Base-by-base conservation (phyloP, 2,329 filamentous ascomycete genomes). In the Orbilia ellipsospora region DNA sequence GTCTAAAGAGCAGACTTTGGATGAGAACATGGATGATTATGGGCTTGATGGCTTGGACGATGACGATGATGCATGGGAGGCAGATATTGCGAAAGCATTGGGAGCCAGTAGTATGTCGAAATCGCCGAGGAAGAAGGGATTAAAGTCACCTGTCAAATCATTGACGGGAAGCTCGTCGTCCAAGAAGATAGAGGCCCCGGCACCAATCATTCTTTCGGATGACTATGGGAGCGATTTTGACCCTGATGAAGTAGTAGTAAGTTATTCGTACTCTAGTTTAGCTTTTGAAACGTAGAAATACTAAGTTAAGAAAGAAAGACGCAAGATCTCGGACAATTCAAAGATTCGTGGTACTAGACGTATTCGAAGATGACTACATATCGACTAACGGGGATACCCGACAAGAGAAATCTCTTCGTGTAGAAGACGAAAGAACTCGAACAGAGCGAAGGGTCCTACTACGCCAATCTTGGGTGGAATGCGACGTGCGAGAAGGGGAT, bases 381-480 rank as follows among this genome's bases (percentile, higher is more conserved):
- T 69, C 50, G 15, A 65, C 51, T 68, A 68, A 45, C 67, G 60
- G 69, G 36, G 45, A 59, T 31, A 62, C 54, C 80, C 83, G 82
- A 61, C n/a, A n/a, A 20, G 59, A 60, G 52, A 77, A 96, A 91
- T 87, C 96, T 52, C 84, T 99, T 2, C 83, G 92, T n/a, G 91
- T 97, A 26, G 89, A 94, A 82, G 89, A 91, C 61, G 93, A 97
- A 78, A 89, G 87, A 72, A 89, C 87, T 0, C 89, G 90, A 74
- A 82, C 84, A 5, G 85, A 87, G 77, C 90, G 87, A 79, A 88
- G 88, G 0, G 89, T 98, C 31, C 88, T 90, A 63, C 87, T 99
- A 40, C 89, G 94, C 73, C 92, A 92, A 69, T 91, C 92, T 57
- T 99, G 95, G 95, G 87, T 88, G 77, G 91, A 94, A 56, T 96